Conservation (phyloP, 1,284 basidiomycete genomes). For the Lignosus rhinocerotis region DNA sequence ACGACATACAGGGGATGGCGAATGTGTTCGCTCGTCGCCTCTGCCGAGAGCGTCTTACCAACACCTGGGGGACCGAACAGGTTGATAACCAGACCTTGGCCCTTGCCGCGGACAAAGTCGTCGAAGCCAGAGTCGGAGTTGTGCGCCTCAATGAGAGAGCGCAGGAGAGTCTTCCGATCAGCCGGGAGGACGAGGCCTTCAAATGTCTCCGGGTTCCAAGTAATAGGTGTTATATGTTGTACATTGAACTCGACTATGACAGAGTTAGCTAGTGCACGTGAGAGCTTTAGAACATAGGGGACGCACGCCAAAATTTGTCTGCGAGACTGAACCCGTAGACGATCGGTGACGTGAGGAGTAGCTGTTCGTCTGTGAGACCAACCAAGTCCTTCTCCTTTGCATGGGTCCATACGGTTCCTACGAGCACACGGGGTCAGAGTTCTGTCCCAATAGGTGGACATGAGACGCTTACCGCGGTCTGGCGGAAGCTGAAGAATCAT, state of each 20-base stretch:
- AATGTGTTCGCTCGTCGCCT: conserved; percentile 62
- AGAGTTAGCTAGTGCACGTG: neutral
- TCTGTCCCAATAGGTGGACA: neutral
- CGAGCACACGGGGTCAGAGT: neutral
- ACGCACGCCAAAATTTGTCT: conserved; percentile 60
- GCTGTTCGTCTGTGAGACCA: conserved; percentile 33
- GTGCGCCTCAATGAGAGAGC: conserved; percentile 58
- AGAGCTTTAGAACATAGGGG: conserved; percentile 42
- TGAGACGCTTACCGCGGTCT: neutral
- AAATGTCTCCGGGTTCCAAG: conserved; percentile 60
- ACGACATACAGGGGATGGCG: conserved; percentile 57
- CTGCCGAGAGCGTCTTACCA: conserved; percentile 51
- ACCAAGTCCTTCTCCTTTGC: conserved; percentile 4
- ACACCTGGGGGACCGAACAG: conserved; percentile 63
- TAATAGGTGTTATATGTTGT: conserved; percentile 48
- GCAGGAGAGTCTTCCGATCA: conserved; percentile 51
- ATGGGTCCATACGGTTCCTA: conserved; percentile 1
- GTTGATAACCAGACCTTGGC: conserved; percentile 59
- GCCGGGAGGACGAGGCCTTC: conserved; percentile 53
- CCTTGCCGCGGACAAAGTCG: conserved; percentile 64
- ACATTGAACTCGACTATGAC: conserved; percentile 54
- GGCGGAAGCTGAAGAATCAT: neutral
- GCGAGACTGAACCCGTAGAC: conserved; percentile 59
- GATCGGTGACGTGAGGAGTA: conserved; percentile 51
- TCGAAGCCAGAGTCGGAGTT: conserved; percentile 52